Evolutionary conservation across 345 rosid genomes (phyloP).

Genomic region (Camelina hispida): DNA sequence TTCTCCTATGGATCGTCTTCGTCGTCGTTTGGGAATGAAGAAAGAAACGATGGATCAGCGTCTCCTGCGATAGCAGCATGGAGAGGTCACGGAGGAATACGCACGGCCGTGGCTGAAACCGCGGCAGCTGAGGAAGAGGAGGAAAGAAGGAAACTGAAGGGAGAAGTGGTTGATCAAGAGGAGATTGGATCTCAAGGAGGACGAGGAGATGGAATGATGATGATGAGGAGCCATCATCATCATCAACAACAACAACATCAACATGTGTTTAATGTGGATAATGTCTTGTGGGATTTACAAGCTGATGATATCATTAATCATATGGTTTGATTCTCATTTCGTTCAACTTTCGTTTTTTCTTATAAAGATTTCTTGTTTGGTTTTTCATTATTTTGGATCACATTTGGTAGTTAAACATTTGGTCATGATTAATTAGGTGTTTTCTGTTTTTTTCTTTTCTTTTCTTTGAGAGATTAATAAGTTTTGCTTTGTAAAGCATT

Average conservation of each 20-base stretch:
- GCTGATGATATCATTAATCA: conserved; percentile 77
- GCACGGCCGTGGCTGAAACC: conserved; percentile 41
- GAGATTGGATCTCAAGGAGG: conserved; percentile 60
- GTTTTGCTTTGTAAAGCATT: conserved; percentile 11
- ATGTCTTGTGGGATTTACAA: conserved; percentile 83
- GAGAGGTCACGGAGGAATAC: conserved; percentile 44
- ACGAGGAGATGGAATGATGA: conserved; percentile 53
- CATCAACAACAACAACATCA: conserved; percentile 48
- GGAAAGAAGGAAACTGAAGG: conserved; percentile 49
- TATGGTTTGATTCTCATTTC: conserved; percentile 46
- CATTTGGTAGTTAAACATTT: conserved; percentile 21
- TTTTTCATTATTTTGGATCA: conserved; percentile 18
- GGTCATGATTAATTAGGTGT: conserved; percentile 29
- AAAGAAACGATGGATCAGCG: conserved; percentile 41
- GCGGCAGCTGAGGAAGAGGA: conserved; percentile 38
- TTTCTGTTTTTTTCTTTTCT: conserved; percentile 11
- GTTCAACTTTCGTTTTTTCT: background rate
- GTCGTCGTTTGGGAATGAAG: conserved; percentile 45
- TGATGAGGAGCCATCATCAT: conserved; percentile 40
- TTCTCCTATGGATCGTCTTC: conserved; percentile 47
- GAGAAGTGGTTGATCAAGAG: conserved; percentile 62
- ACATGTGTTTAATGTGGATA: conserved; percentile 67
- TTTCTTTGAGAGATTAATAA: conserved; percentile 21
- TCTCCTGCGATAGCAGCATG: conserved; percentile 44
- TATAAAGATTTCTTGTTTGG: conserved; percentile 22